These are phyloP conservation scores for Pichia sp. DNA, from an alignment of 1,139 yeast genomes.

Conservation along the genomic window DNA sequence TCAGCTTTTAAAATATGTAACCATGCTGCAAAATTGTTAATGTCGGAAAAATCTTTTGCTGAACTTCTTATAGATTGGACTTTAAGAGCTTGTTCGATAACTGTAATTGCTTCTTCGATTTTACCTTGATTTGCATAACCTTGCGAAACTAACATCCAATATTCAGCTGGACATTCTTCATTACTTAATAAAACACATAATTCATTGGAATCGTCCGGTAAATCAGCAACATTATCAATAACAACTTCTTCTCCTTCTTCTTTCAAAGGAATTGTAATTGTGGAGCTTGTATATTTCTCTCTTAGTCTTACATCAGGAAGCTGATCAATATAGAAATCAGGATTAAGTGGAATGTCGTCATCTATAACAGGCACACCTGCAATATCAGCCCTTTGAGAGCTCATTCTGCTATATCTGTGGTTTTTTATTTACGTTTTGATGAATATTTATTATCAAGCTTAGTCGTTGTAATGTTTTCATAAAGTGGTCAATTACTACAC, in stretches of 20 bases:
- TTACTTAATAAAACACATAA: slow-evolving; percentile 69
- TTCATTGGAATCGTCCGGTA: slow-evolving; percentile 86
- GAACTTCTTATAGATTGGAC: slow-evolving; percentile 33
- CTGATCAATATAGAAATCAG: slow-evolving; percentile 17
- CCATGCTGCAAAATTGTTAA: slow-evolving; percentile 71
- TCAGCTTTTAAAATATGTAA: slow-evolving; percentile 45
- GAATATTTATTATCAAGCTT: not conserved
- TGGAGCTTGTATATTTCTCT: slow-evolving; percentile 21
- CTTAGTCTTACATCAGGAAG: slow-evolving; percentile 11
- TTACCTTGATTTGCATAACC: slow-evolving; percentile 67
- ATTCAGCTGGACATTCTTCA: slow-evolving; percentile 67
- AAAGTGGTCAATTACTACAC: not conserved
- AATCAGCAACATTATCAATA: slow-evolving; percentile 59
- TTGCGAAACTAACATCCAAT: slow-evolving; percentile 78
- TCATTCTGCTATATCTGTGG: slow-evolving; percentile 1
- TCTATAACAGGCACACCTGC: not conserved
- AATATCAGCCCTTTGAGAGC: not conserved
- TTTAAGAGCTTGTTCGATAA: slow-evolving; percentile 55
- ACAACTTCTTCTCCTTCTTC: slow-evolving; percentile 62
- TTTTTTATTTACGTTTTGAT: not conserved
- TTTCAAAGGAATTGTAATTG: slow-evolving; percentile 50
- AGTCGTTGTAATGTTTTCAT: not conserved
- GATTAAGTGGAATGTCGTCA: slow-evolving; percentile 15
- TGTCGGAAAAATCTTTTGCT: slow-evolving; percentile 40
- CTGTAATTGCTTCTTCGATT: slow-evolving; percentile 55